Conservation (phyloP, 371 early-diverging fungal species). For the Nematocida sp. region DNA sequence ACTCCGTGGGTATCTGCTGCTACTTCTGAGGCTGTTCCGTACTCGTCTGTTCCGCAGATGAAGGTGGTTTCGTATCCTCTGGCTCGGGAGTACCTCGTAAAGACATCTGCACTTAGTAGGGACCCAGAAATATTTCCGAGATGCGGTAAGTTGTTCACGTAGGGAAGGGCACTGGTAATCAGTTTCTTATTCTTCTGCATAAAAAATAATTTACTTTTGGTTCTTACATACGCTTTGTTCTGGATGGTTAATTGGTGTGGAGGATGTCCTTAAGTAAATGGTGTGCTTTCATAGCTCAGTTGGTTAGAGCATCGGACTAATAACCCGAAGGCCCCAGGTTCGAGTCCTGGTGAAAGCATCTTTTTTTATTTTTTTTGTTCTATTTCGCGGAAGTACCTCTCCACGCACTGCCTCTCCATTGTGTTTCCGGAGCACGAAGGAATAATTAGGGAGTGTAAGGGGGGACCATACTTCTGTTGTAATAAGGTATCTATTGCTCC, state of each 20-base stretch:
- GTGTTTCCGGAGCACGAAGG: slow-evolving; percentile 80
- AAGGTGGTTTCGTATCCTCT: slow-evolving; percentile 82
- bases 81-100: slow-evolving; percentile 81
- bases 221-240: background rate
- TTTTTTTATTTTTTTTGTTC: slow-evolving; percentile 20
- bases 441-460: slow-evolving; percentile 89
- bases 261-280: background rate
- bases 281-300: slow-evolving; percentile 59
- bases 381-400: slow-evolving; percentile 45
- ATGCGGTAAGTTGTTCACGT: slow-evolving; percentile 98
- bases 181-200: slow-evolving; percentile 64
- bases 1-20: slow-evolving; percentile 73
- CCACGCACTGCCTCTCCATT: slow-evolving; percentile 73
- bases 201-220: slow-evolving; percentile 17
- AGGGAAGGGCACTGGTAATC: slow-evolving; percentile 94
- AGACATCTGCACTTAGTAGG: slow-evolving; percentile 93
- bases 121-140: slow-evolving; percentile 98
- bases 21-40: slow-evolving; percentile 98
- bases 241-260: background rate
- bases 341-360: slow-evolving; percentile 59
- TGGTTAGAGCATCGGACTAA: slow-evolving; percentile 60
- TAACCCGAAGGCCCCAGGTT: slow-evolving; percentile 60
- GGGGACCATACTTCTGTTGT: slow-evolving; percentile 75
- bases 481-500: slow-evolving; percentile 79
- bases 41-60: slow-evolving; percentile 98